These are phyloP conservation scores for Mucuna pruriens DNA, from an alignment of 306 rosid species.

Conservation along the genomic window DNA sequence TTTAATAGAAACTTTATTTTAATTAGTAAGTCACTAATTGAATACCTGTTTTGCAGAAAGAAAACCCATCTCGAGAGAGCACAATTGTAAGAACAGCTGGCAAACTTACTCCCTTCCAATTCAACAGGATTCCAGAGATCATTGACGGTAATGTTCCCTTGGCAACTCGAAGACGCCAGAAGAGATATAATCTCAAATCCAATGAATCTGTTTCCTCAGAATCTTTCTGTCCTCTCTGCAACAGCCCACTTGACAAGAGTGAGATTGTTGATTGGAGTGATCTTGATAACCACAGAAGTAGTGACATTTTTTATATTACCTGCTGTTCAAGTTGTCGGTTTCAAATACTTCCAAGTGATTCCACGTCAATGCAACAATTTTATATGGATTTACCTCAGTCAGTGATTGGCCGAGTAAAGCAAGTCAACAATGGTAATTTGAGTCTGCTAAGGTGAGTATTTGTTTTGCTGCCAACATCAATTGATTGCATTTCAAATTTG, in stretches of 20 bases:
- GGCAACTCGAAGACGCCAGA: constrained; percentile 85
- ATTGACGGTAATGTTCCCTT: constrained; percentile 67
- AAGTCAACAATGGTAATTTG: constrained; percentile 45
- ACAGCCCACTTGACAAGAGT: constrained; percentile 75
- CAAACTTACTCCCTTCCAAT: constrained; percentile 90
- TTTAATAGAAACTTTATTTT: neutral
- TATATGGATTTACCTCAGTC: constrained; percentile 57
- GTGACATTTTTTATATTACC: constrained; percentile 45
- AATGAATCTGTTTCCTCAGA: constrained; percentile 79
- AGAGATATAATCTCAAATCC: constrained; percentile 77
- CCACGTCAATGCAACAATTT: constrained; percentile 54
- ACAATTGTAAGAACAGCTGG: constrained; percentile 95
- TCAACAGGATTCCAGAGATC: constrained; percentile 82
- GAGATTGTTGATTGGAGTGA: constrained; percentile 58
- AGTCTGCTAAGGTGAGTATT: constrained; percentile 61
- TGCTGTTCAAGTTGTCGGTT: constrained; percentile 87
- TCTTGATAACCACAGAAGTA: constrained; percentile 35
- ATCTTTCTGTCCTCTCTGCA: constrained; percentile 79
- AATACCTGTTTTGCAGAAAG: constrained; percentile 60
- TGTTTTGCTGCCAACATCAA: constrained; percentile 21
- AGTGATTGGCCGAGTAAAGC: constrained; percentile 60
- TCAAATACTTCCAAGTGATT: constrained; percentile 86
- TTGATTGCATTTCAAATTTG: constrained; percentile 24
- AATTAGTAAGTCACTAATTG: constrained; percentile 15
- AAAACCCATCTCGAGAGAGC: constrained; percentile 92